Percentiles rank a stretch among this genome's conserved stretches.
These are phyloP conservation scores for Phalaenopsis equestris DNA, from an alignment of 106 monocot genomes.

Conservation along the genomic window DNA sequence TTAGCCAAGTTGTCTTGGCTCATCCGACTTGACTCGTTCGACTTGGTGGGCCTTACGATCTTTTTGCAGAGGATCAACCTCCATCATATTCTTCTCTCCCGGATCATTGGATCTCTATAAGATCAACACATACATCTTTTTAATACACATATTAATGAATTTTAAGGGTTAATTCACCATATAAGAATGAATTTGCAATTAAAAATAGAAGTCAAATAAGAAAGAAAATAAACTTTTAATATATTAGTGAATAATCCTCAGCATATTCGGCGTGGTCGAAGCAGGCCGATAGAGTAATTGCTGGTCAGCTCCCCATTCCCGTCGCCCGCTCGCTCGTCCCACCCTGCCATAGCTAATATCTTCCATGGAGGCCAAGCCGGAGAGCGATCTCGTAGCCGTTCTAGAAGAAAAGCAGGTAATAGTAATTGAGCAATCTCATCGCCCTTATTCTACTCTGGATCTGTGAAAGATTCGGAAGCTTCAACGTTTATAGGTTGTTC, in stretches of 20 bases:
- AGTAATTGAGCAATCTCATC: neutral
- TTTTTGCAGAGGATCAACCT: too few species aligned
- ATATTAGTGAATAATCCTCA: neutral
- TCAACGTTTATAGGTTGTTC: neutral
- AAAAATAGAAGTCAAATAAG: too few species aligned
- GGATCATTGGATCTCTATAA: too few species aligned
- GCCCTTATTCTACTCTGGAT: neutral
- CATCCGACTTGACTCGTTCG: too few species aligned
- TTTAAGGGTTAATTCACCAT: too few species aligned
- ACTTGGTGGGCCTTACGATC: too few species aligned
- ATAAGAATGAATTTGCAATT: too few species aligned
- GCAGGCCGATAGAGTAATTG: neutral
- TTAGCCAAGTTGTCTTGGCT: too few species aligned
- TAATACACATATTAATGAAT: too few species aligned
- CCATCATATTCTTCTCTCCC: too few species aligned
- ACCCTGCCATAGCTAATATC: neutral
- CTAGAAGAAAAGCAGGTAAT: neutral
- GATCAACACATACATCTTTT: too few species aligned
- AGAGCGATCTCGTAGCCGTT: neutral
- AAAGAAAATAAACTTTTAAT: too few species aligned
- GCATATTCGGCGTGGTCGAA: neutral
- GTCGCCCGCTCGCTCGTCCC: neutral
- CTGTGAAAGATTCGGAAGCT: neutral
- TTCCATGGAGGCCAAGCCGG: neutral
- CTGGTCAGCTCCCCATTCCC: neutral